These are phyloP conservation scores for Choiromyces venosus DNA, from an alignment of 495 filamentous ascomycete species.

Conservation along the genomic window DNA sequence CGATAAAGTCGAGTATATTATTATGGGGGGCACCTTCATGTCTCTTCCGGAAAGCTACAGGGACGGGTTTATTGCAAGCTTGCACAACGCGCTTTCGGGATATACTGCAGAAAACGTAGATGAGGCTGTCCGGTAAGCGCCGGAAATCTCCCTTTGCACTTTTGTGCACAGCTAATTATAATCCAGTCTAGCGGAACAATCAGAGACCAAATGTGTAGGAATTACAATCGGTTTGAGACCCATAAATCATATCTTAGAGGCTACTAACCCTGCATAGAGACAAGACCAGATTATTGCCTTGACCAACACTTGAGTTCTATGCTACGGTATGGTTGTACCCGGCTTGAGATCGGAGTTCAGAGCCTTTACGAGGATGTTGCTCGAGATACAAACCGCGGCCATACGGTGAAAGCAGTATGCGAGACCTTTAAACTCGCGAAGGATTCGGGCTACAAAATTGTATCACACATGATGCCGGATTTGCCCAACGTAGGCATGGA, in stretches of 20 bases:
- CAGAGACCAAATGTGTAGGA: slow-evolving; percentile 74
- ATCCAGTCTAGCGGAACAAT: slow-evolving; percentile 50
- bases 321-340: slow-evolving; percentile 93
- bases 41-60: slow-evolving; percentile 82
- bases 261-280: slow-evolving; percentile 52
- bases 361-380: slow-evolving; percentile 98
- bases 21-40: slow-evolving; percentile 99
- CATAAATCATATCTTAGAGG: background rate
- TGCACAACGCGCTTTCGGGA: slow-evolving; percentile 92
- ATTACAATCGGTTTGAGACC: slow-evolving; percentile 65
- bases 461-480: slow-evolving; percentile 99
- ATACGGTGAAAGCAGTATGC: slow-evolving; percentile 88
- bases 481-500: slow-evolving; percentile 98
- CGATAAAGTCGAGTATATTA: slow-evolving; percentile 98
- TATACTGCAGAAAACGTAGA: slow-evolving; percentile 89
- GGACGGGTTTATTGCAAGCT: slow-evolving; percentile 85
- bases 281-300: slow-evolving; percentile 90
- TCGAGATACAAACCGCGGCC: slow-evolving; percentile 91
- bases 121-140: slow-evolving; percentile 83
- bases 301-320: slow-evolving; percentile 86
- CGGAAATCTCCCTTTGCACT: background rate
- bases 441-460: slow-evolving; percentile 97
- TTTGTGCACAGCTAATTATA: slow-evolving; percentile 54
- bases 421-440: slow-evolving; percentile 94
- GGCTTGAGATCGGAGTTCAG: slow-evolving; percentile 91